Conservation (phyloP, 345 rosid genomes). For the Nephelium lappaceum region DNA sequence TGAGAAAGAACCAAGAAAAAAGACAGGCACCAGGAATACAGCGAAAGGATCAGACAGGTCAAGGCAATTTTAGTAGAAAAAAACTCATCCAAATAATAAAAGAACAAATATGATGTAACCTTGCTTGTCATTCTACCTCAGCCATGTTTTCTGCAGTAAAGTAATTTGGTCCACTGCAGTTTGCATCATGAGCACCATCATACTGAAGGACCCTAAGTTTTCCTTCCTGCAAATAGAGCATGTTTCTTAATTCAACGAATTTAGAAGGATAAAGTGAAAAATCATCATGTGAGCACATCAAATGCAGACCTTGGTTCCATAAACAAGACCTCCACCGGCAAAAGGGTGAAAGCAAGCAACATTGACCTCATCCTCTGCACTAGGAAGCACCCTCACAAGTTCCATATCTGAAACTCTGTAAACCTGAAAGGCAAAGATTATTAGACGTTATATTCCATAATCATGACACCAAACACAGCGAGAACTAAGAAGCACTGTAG, state of each 20-base stretch:
- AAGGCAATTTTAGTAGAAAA: neutral
- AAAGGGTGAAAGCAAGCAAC: conserved; percentile 97
- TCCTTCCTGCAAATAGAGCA: conserved; percentile 70
- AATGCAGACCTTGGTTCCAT: conserved; percentile 82
- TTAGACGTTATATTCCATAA: neutral
- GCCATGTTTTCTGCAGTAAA: conserved; percentile 55
- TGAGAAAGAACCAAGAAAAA: neutral
- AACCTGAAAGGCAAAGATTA: conserved; percentile 46
- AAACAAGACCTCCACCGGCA: conserved; percentile 82
- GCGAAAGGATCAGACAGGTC: neutral
- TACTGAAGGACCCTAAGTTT: conserved; percentile 78
- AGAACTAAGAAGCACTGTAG: neutral
- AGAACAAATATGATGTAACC: conserved; percentile 19
- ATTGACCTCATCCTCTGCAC: conserved; percentile 97
- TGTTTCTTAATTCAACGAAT: neutral
- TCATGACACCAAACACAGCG: neutral
- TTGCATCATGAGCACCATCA: conserved; percentile 51
- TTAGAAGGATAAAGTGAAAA: conserved; percentile 1
- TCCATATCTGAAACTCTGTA: conserved; percentile 95
- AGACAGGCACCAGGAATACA: neutral
- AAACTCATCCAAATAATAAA: neutral
- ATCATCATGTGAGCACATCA: conserved; percentile 17
- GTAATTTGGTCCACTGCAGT: conserved; percentile 46
- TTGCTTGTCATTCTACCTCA: conserved; percentile 52
- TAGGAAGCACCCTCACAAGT: conserved; percentile 87